These are phyloP conservation scores for Triglochin maritima DNA, from an alignment of 106 monocot species.

Conservation along the genomic window DNA sequence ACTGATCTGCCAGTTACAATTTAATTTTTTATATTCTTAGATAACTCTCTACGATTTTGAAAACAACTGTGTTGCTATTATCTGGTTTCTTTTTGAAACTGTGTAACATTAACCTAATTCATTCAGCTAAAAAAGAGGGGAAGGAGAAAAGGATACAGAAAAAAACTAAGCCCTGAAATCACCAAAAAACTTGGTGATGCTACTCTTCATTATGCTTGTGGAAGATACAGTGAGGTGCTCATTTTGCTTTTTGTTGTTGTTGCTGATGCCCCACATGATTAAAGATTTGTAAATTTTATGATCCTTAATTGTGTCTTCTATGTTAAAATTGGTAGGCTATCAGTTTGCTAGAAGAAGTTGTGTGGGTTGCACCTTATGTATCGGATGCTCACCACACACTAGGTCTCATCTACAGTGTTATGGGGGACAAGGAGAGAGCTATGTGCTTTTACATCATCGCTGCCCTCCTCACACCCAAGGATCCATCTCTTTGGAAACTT, in stretches of 20 bases:
- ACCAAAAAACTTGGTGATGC: conserved; percentile 74
- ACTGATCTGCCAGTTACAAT: background rate
- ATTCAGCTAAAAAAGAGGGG: conserved; percentile 69
- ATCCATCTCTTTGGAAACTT: conserved; percentile 80
- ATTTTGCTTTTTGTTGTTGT: background rate
- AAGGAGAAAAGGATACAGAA: conserved; percentile 57
- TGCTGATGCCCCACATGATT: background rate
- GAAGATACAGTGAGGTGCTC: conserved; percentile 48
- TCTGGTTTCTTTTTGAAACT: background rate
- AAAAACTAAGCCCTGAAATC: conserved; percentile 64
- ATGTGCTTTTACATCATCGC: conserved; percentile 83
- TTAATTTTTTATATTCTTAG: background rate
- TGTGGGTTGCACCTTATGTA: conserved; percentile 73
- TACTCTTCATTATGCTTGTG: conserved; percentile 70
- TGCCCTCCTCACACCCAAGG: conserved; percentile 78
- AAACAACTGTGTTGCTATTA: too few species aligned
- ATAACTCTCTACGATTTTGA: background rate
- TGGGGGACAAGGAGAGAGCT: conserved; percentile 56
- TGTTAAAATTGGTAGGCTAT: conserved; percentile 45
- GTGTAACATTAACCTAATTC: background rate
- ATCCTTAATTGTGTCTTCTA: background rate
- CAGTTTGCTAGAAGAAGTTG: conserved; percentile 57
- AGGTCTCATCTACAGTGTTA: conserved; percentile 64
- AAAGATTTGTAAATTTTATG: background rate
- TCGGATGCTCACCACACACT: conserved; percentile 66